Conservation (phyloP, 352 stramenopile species). For the Phytopythium chamaehyphon region DNA sequence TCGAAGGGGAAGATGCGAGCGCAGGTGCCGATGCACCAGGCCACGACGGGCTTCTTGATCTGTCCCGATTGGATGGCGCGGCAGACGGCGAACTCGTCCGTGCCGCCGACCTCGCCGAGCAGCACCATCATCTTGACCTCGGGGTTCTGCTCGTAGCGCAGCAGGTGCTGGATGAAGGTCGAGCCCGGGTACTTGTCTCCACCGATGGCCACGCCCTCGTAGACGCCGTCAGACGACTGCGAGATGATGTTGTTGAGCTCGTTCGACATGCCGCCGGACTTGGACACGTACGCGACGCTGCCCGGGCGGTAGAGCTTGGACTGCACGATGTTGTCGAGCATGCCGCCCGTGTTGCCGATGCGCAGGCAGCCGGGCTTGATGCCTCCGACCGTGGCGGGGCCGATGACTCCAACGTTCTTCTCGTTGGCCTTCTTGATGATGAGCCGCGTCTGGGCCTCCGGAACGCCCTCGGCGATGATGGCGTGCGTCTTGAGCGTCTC, state of each 20-base stretch:
- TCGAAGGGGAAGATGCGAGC: constrained; percentile 97
- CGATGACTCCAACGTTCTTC: constrained; percentile 93
- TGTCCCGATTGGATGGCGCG: constrained; percentile 90
- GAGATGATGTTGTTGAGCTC: constrained; percentile 98
- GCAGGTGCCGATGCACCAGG: constrained; percentile 98
- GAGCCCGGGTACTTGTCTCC: constrained; percentile 96
- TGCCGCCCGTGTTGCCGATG: constrained; percentile 97
- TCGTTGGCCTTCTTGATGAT: constrained; percentile 92
- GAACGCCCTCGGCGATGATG: constrained; percentile 97
- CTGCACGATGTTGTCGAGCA: constrained; percentile 98
- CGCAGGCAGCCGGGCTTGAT: constrained; percentile 97
- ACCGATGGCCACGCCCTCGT: constrained; percentile 93
- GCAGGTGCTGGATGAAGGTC: constrained; percentile 95
- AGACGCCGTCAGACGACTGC: constrained; percentile 94
- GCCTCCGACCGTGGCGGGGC: constrained; percentile 94
- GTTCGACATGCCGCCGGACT: constrained; percentile 97
- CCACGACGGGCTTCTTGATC: constrained; percentile 96
- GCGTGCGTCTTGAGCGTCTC: constrained; percentile 94
- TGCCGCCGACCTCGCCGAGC: constrained; percentile 94
- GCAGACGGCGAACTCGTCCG: constrained; percentile 96
- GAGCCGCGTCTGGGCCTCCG: constrained; percentile 92
- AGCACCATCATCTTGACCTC: constrained; percentile 96
- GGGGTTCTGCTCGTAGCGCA: constrained; percentile 95
- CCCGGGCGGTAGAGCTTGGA: constrained; percentile 96
- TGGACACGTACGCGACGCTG: constrained; percentile 96